Evolutionary conservation across 768 basidiomycete genomes (phyloP).

Genomic region (Mycena latifolia): DNA sequence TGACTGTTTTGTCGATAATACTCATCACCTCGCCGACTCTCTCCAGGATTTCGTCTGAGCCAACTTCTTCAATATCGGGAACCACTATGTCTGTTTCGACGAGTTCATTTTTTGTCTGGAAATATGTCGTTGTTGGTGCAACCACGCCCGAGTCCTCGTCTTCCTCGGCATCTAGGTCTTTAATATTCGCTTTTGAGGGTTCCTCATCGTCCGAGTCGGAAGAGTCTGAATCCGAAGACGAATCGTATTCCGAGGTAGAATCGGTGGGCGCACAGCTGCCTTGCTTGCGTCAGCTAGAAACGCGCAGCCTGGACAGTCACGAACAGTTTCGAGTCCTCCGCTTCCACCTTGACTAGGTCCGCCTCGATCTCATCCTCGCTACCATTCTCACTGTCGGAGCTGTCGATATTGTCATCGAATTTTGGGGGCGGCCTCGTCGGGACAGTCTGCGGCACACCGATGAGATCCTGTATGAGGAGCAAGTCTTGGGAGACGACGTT

Average conservation of each 20-base stretch:
- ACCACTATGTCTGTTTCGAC: constrained; percentile 67
- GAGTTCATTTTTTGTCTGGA: constrained; percentile 80
- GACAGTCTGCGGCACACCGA: constrained; percentile 55
- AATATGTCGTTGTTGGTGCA: constrained; percentile 55
- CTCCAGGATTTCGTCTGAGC: constrained; percentile 73
- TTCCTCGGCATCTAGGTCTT: constrained; percentile 47
- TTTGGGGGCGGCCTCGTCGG: constrained; percentile 9
- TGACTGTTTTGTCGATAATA: constrained; percentile 78
- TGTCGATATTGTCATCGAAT: constrained; percentile 59
- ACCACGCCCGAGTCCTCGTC: constrained; percentile 64
- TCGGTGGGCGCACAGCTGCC: constrained; percentile 43
- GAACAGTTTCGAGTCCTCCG: constrained; percentile 47
- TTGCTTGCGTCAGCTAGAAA: constrained; percentile 27
- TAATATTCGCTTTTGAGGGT: constrained; percentile 22
- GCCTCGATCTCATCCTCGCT: constrained; percentile 84
- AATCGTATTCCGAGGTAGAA: constrained; percentile 54
- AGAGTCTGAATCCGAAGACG: constrained; percentile 53
- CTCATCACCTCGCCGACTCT: constrained; percentile 84
- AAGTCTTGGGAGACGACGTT: constrained; percentile 78
- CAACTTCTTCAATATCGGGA: constrained; percentile 76
- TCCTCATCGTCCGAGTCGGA: constrained; percentile 35
- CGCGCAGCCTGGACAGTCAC: constrained; percentile 31
- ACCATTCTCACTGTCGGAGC: constrained; percentile 65
- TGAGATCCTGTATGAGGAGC: constrained; percentile 75
- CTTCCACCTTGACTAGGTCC: constrained; percentile 62